Conservation (phyloP, 441 rosid genomes). For the Theobroma grandiflorum region DNA sequence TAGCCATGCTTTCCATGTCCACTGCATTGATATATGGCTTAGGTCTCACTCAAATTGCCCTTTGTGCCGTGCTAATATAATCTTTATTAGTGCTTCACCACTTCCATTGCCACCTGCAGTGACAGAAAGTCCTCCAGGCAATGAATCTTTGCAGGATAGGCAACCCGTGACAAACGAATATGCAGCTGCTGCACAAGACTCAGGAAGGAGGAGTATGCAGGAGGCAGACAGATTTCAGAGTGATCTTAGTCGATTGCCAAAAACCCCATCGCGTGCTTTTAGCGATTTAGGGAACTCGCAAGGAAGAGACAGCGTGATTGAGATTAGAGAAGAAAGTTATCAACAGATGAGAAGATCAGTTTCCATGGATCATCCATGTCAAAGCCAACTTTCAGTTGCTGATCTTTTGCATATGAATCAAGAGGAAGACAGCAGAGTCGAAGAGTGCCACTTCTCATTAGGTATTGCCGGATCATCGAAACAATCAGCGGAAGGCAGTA, state of each 20-base stretch:
- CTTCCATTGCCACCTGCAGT: conserved; percentile 35
- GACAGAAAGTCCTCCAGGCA: conserved; percentile 30
- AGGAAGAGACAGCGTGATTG: conserved; percentile 43
- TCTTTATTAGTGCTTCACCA: conserved; percentile 33
- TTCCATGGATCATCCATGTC: conserved; percentile 68
- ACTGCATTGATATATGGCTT: conserved; percentile 93
- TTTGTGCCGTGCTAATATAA: conserved; percentile 76
- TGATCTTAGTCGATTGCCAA: conserved; percentile 22
- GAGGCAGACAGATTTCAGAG: conserved; percentile 29
- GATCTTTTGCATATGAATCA: conserved; percentile 38
- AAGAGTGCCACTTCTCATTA: conserved; percentile 21
- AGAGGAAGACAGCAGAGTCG: conserved; percentile 39
- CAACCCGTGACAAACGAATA: conserved; percentile 22
- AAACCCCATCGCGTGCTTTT: conserved; percentile 41
- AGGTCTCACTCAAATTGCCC: conserved; percentile 89
- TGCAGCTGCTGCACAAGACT: conserved; percentile 32
- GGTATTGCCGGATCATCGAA: conserved; percentile 35
- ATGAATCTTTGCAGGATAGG: conserved; percentile 30
- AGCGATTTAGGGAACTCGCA: conserved; percentile 51
- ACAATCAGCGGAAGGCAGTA: conserved; percentile 31
- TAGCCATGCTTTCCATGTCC: conserved; percentile 80
- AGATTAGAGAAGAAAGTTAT: conserved; percentile 38
- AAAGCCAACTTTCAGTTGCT: conserved; percentile 42
- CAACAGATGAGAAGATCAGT: conserved; percentile 53
- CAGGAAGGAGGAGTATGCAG: conserved; percentile 21